Evolutionary conservation across 2,329 filamentous ascomycete species (phyloP), one percentile per base, ranked within the genome.

Genomic region (Trichophyton schoenleinii): DNA sequence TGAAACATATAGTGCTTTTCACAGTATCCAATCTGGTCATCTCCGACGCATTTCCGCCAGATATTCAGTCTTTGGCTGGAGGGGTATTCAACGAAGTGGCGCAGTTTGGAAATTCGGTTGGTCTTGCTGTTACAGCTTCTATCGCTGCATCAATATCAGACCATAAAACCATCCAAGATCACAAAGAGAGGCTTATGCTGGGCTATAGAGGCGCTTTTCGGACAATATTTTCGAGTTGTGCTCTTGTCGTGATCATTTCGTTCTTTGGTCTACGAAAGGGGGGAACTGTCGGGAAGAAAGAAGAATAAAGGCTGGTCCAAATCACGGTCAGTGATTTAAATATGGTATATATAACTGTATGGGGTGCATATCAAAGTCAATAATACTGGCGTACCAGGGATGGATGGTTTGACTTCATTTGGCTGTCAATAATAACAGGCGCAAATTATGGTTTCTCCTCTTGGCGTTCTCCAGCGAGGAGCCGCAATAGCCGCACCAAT

Each of bases 1-100:
- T 13, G 4, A 57, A 20, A 18, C 9, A 18, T 25, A 38, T 42
- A 62, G 61, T 62, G 3, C 58, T 62, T n/a, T 62, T 60, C 25
- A 84, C 80, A 0, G 77, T 85, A 1, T 80, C 78, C 0, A 72
- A 80, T 22, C 74, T 85, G 18, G 71, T 84, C 3, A 77, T 85
- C 5, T 76, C 78, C 0, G 78, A 81, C 13, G 76, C 74, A 1
- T 85, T 85, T 63, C 79, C 81, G 0, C 73, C 77, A 15, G 71
- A 81, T 9, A 83, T 76, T 0, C 83, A 86, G 61, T 80, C 80
- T 0, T 71, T 86, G 0, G 83, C 81, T 0, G 83, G 83, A 0
- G 82, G 80, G 0, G 82, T 86, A 0, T 86, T 85, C 68, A 84
- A 83, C 63, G 83, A 81, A 0, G 73, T 80, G 0, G 71, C 77